Evolutionary conservation across 2,329 filamentous ascomycete species (phyloP), one percentile per base, ranked within the genome.

Genomic region (Phaeosphaeriaceae sp.): DNA sequence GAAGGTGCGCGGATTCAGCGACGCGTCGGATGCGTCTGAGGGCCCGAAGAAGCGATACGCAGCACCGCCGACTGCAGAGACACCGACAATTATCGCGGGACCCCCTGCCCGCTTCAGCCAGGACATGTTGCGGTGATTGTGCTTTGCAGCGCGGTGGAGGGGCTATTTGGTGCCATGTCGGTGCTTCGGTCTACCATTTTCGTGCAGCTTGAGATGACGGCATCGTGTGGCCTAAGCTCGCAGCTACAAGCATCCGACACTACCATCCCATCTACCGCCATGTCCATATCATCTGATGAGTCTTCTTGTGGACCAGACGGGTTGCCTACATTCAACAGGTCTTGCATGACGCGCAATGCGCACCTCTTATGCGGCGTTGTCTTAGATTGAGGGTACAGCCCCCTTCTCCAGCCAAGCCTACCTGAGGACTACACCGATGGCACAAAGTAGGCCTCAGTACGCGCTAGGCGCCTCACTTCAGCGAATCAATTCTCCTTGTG

Each of bases 1-100:
- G 76, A 92, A 93, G 22, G 80, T 83, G 55, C 82, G 79, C 15
- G 80, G 75, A 77, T 91, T 88, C 58, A 92, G 67, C 24, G 75
- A 69, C 45, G 65, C 61, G 36, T 72, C 66, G n/a, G 68, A 66
- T 27, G 63, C 51, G 25, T 63, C 61, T n/a, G 69, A 47, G 17
- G 69, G 58, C 24, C 56, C 65, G 11, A 60, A 47, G 62, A 66
- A 72, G 58, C 74, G 75, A 54, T 77, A 78, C 20, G 69, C 70
- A 25, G 74, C 72, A 48, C 75, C 75, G 36, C 69, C 74, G 20
- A 72, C 55, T 24, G 71, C 70, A 36, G 75, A 75, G 24, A 71
- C 65, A 21, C 73, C 74, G 21, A 77, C 63, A 44, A 73, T 63
- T 51, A 78, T 59, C 57, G 74, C 61, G 54, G 68, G 66, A 58